Evolutionary conservation across 306 rosid species (phyloP).

Genomic region (Cucurbita maxima): DNA sequence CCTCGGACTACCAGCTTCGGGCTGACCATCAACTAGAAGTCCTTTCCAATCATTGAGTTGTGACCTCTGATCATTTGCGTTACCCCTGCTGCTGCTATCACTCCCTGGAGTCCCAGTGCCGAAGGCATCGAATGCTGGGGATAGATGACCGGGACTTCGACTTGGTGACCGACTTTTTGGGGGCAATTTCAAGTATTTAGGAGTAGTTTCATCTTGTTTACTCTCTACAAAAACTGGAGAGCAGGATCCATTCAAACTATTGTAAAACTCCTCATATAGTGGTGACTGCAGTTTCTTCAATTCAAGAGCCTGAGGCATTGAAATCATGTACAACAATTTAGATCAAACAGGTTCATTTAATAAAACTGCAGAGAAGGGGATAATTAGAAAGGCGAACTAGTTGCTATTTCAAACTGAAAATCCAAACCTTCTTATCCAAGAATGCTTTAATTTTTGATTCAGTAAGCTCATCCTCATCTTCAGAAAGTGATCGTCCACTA

Average conservation of each 20-base stretch:
- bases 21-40: conserved; percentile 41
- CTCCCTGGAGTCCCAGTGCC: conserved; percentile 70
- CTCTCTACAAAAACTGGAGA: conserved; percentile 50
- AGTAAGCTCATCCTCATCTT: conserved; percentile 88
- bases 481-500: conserved; percentile 51
- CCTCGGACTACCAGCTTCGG: conserved; percentile 80
- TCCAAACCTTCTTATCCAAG: conserved; percentile 84
- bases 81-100: conserved; percentile 53
- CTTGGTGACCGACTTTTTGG: conserved; percentile 91
- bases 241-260: conserved; percentile 58
- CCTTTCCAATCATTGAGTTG: conserved; percentile 42
- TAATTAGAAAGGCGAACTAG: background rate
- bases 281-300: conserved; percentile 94
- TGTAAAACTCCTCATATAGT: conserved; percentile 77
- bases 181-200: conserved; percentile 74
- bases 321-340: background rate
- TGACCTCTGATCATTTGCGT: conserved; percentile 31
- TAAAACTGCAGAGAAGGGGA: background rate
- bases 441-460: conserved; percentile 83
- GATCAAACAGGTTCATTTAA: background rate
- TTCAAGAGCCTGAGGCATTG: conserved; percentile 63
- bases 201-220: conserved; percentile 40
- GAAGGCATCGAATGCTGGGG: conserved; percentile 40
- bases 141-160: conserved; percentile 43
- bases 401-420: conserved; percentile 8